Base-by-base conservation (phyloP, 768 basidiomycete species). In the Boletus insuetus region DNA sequence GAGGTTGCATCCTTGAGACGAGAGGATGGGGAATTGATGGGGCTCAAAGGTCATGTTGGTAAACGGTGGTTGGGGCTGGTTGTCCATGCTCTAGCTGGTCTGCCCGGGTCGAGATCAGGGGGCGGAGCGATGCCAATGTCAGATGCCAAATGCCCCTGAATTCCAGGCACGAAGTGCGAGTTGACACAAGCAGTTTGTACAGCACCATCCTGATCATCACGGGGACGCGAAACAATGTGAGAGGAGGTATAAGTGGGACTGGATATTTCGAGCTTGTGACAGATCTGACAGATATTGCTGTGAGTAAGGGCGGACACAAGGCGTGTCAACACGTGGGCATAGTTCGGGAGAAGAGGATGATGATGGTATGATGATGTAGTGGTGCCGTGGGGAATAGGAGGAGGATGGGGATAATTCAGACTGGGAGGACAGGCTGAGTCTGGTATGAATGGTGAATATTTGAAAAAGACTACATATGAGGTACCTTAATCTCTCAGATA, bases 71-170 rank as follows among this genome's bases (percentile, higher is more conserved):
- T 8, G 43, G 38, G n/a, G 56, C 24, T 1, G 59, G 42, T 26
- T 68, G 64, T 16, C 68, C 66, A 16, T 8, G 70, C 70, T 45
- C 68, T 59, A 8, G 64, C 70, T 12, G 68, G 44, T 54, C 68
- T 60, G 34, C 68, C 69, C 6, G 56, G 55, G 38, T 69, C 69
- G 48, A 70, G 59, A 47, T 71, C 69, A 51, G 61, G 61, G 26
- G 63, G 60, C 9, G 69, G 60, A 22, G 64, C 40, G 44, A 65
- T 35, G 47, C 65, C 61, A 40, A 59, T 50, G 32, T 65, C 63
- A 11, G 65, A 61, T 19, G 68, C 47, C 17, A 67, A 65, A 19
- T 58, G 59, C 11, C 61, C 68, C 14, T 59, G 55, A 53, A 43
- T 34, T 19, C 58, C 48, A 51, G 57, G 59, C 26, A 55, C 56